Base-by-base conservation (phyloP, 148 eudicot species). In the Rhododendron vialii region DNA sequence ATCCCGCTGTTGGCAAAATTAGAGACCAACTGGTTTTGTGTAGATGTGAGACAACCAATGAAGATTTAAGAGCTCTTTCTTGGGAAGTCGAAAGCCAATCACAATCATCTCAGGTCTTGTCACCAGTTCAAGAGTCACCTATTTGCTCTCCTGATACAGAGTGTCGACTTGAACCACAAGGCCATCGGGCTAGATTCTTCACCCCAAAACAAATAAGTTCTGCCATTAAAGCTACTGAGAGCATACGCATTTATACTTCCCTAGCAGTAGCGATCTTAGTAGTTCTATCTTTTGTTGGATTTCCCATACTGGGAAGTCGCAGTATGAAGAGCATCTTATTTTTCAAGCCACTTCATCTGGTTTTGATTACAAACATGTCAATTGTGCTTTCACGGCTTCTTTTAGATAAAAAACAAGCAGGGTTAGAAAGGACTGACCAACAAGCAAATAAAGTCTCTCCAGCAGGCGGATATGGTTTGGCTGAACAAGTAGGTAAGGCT, bases 281-380 rank as follows among this genome's bases (percentile, higher is more conserved):
- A 63, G 88, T 93, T 74, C 84, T 95, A 84, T 92, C 96, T 73
- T 89, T 85, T 61, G 81, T 89, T 24, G 93, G 95, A 61, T 93
- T 96, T 53, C 98, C 98, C 35, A 82, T 94, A 38, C 86, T 96
- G 38, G 91, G 95, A 85, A 87, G 88, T 89, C 24, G 45, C 82
- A 18, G 81, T 77, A 76, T 93, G 24, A 91, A 86, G 89, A 86
- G 90, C 69, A 84, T 91, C 84, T 76, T 96, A 74, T 69, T 90
- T 83, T 92, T 91, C 90, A 93, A 93, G 80, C 99, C 99, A 0
- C 87, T 96, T 65, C 86, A 92, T 85, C 91, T 96, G 78, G 89
- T 96, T 85, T 8, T 94, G 73, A 69, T 96, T 81, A 91, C 95
- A 82, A 92, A 94, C 75, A 85, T 94, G 85, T 85, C 96, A 17